Conservation (phyloP, 257 asterid genomes). For the Fraxinus excelsior region DNA sequence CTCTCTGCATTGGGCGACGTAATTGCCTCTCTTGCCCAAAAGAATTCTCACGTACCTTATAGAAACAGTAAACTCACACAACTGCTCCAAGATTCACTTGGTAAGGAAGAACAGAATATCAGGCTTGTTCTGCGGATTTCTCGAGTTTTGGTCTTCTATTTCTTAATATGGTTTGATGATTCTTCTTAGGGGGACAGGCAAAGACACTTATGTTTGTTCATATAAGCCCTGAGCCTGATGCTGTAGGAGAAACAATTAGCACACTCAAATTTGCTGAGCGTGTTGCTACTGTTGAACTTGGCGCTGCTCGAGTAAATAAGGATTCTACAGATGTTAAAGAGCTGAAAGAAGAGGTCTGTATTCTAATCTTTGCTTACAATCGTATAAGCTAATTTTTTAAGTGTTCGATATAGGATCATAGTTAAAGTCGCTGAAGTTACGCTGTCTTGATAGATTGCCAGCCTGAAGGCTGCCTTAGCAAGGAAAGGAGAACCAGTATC, state of each 20-base stretch:
- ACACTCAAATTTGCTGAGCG: constrained; percentile 99
- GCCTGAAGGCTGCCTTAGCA: constrained; percentile 82
- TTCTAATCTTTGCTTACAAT: background rate
- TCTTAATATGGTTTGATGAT: constrained; percentile 23
- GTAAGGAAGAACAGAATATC: constrained; percentile 46
- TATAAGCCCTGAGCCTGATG: constrained; percentile 92
- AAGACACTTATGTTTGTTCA: constrained; percentile 98
- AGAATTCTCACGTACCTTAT: constrained; percentile 85
- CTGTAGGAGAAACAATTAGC: constrained; percentile 90
- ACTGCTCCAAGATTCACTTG: constrained; percentile 96
- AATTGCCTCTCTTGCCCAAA: constrained; percentile 89
- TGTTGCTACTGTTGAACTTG: constrained; percentile 95
- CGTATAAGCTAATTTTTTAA: background rate
- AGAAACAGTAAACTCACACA: constrained; percentile 98
- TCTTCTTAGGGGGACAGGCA: constrained; percentile 85
- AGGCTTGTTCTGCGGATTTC: background rate
- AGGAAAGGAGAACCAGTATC: constrained; percentile 53
- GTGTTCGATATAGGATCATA: constrained; percentile 9
- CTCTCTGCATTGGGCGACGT: constrained; percentile 99
- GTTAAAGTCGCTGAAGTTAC: constrained; percentile 12
- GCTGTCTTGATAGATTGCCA: constrained; percentile 56
- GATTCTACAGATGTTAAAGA: constrained; percentile 83
- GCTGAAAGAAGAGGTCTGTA: constrained; percentile 85
- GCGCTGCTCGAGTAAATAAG: constrained; percentile 93
- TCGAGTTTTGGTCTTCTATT: constrained; percentile 2